A percentile compares a stretch with the other conserved stretches of the same genome.
phyloP scores from a whole-genome alignment of 2,329 filamentous ascomycete species.

The Pyrenochaeta sp. region DNA sequence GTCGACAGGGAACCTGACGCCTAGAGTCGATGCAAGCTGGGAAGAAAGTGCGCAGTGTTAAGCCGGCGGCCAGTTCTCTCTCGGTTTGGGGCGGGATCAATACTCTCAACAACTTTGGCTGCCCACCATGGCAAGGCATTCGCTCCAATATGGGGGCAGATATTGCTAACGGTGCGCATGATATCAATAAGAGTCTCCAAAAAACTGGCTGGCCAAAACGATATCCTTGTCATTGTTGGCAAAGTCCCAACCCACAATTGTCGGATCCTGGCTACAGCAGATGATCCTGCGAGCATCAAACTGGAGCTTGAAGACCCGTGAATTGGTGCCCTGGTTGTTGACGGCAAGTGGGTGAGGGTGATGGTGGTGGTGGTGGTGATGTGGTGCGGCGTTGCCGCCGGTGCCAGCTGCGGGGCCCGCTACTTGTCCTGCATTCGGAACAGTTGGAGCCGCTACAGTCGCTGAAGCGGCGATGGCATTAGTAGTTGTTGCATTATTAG shows the following conservation, averaged over 20 bases:
- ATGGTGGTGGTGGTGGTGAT: slow-evolving; percentile 39
- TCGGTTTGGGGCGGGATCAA: too few relatives aligned
- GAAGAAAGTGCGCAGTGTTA: too few relatives aligned
- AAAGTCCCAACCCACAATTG: slow-evolving; percentile 98
- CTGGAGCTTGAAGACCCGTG: slow-evolving; percentile 92
- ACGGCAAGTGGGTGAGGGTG: slow-evolving; percentile 39
- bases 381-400: slow-evolving; percentile 24
- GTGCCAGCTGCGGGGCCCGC: slow-evolving; percentile 19
- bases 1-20: too few relatives aligned
- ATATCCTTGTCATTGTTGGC: slow-evolving; percentile 85
- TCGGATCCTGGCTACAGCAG: slow-evolving; percentile 89
- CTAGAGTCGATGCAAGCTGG: too few relatives aligned
- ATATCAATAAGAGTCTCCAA: slow-evolving; percentile 59
- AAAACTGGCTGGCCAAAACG: slow-evolving; percentile 79
- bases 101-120: too few relatives aligned
- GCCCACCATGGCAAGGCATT: too few relatives aligned
- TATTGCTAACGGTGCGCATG: background rate
- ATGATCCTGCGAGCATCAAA: slow-evolving; percentile 94
- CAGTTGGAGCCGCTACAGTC: slow-evolving; percentile 12
- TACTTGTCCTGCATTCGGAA: slow-evolving; percentile 18
- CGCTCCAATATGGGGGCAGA: too few relatives aligned
- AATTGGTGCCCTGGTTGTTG: slow-evolving; percentile 52
- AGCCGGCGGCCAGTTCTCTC: too few relatives aligned
- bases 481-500: slow-evolving; percentile 15
- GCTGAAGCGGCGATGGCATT: slow-evolving; percentile 4